phyloP scores from a whole-genome alignment of 345 rosid genomes.

The Salix purpurea region DNA sequence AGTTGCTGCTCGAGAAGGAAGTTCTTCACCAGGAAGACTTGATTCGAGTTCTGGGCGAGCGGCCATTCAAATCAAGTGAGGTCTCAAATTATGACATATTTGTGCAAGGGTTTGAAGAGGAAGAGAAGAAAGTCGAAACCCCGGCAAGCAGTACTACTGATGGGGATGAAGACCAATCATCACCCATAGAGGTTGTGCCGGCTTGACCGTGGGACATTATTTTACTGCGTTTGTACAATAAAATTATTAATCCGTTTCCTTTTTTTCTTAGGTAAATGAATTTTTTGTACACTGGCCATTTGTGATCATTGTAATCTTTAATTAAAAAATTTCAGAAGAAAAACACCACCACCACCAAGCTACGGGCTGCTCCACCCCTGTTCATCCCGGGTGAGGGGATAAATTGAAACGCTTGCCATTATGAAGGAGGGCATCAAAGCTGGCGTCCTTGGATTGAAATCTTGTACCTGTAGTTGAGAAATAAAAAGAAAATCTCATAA shows the following conservation, averaged over 20 bases:
- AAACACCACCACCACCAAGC: not conserved
- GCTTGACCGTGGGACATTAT: not conserved
- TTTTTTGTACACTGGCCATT: slow-evolving; percentile 5
- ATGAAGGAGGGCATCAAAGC: too few species aligned
- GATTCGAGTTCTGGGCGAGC: slow-evolving; percentile 58
- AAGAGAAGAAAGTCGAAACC: slow-evolving; percentile 22
- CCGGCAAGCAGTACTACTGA: slow-evolving; percentile 2
- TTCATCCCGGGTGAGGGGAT: too few species aligned
- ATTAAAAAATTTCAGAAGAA: too few species aligned
- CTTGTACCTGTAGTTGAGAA: too few species aligned
- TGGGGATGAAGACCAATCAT: slow-evolving; percentile 47
- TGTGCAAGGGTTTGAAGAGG: slow-evolving; percentile 61
- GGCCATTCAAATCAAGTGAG: slow-evolving; percentile 70
- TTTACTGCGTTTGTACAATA: slow-evolving; percentile 4
- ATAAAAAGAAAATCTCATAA: too few species aligned
- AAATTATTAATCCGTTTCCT: not conserved
- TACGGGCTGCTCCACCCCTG: too few species aligned
- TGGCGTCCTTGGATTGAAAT: too few species aligned
- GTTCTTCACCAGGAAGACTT: slow-evolving; percentile 84
- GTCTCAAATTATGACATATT: slow-evolving; percentile 69
- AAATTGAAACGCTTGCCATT: too few species aligned
- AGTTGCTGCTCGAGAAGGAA: slow-evolving; percentile 77
- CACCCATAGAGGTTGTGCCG: slow-evolving; percentile 24
- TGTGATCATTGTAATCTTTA: not conserved
- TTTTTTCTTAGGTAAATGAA: not conserved